Percentiles rank a stretch among this genome's conserved stretches.
Conservation (phyloP, 1,139 yeast species). For the Candida sp. region DNA sequence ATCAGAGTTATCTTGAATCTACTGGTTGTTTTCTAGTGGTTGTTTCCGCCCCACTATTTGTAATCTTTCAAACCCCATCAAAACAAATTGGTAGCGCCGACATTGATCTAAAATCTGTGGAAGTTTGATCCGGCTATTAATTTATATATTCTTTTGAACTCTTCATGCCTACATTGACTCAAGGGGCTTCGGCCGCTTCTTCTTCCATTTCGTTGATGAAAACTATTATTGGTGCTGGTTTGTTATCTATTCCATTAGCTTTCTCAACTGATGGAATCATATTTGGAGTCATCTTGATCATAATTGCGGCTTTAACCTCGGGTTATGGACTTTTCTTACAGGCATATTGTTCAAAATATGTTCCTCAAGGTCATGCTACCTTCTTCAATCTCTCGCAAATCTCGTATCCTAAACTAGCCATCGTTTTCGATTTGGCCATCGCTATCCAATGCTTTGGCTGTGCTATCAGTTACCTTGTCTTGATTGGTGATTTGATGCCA, state of each 20-base stretch:
- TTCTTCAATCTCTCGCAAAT: slow-evolving; percentile 81
- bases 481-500: slow-evolving; percentile 47
- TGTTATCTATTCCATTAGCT: slow-evolving; percentile 90
- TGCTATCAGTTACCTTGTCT: slow-evolving; percentile 42
- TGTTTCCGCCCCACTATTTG: too few species aligned
- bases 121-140: too few species aligned
- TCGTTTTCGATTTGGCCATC: slow-evolving; percentile 82
- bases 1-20: too few species aligned
- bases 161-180: slow-evolving; percentile 11
- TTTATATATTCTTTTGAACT: too few species aligned
- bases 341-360: slow-evolving; percentile 67
- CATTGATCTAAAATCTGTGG: too few species aligned
- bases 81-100: too few species aligned
- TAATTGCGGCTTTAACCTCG: slow-evolving; percentile 75
- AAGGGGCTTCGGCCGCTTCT: slow-evolving; percentile 37
- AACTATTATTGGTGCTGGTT: slow-evolving; percentile 87
- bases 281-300: slow-evolving; percentile 61
- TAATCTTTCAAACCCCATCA: too few species aligned
- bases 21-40: too few species aligned
- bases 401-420: slow-evolving; percentile 81
- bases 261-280: slow-evolving; percentile 80
- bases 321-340: slow-evolving; percentile 80
- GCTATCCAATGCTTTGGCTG: slow-evolving; percentile 73
- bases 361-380: slow-evolving; percentile 73
- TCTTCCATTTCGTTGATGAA: slow-evolving; percentile 61